These are phyloP conservation scores for Penicillium steckii DNA, from an alignment of 495 filamentous ascomycete species.

Conservation along the genomic window DNA sequence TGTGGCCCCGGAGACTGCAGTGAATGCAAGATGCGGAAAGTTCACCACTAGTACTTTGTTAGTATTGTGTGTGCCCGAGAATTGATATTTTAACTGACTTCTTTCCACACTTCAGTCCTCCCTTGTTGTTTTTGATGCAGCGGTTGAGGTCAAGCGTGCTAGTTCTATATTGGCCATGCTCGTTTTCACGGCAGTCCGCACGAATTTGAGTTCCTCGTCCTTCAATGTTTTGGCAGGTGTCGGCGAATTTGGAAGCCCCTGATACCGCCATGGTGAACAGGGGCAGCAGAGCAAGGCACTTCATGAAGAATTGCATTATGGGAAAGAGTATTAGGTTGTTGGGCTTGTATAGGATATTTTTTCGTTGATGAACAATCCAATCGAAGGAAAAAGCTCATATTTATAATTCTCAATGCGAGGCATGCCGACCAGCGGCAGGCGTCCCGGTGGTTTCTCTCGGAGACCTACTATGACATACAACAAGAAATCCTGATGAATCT, in stretches of 20 bases:
- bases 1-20: constrained; percentile 15
- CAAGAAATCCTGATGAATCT: no score
- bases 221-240: constrained; percentile 18
- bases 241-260: constrained; percentile 19
- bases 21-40: constrained; percentile 21
- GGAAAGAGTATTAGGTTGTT: neutral
- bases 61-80: neutral
- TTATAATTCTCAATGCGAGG: neutral
- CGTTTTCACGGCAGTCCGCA: constrained; percentile 14
- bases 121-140: constrained; percentile 21
- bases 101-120: constrained; percentile 20
- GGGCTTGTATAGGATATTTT: constrained; percentile 4
- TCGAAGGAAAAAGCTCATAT: neutral
- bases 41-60: constrained; percentile 11
- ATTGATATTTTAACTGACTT: constrained; percentile 8
- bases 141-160: constrained; percentile 18
- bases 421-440: no score
- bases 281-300: constrained; percentile 16
- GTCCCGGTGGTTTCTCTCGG: no score
- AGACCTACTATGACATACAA: no score
- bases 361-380: neutral
- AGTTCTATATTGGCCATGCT: constrained; percentile 8
- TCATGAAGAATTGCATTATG: constrained; percentile 22
- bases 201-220: constrained; percentile 9
- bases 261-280: constrained; percentile 14